These are phyloP conservation scores for Amborella trichopoda DNA, from an alignment of 164 flowering plant species.

Conservation along the genomic window DNA sequence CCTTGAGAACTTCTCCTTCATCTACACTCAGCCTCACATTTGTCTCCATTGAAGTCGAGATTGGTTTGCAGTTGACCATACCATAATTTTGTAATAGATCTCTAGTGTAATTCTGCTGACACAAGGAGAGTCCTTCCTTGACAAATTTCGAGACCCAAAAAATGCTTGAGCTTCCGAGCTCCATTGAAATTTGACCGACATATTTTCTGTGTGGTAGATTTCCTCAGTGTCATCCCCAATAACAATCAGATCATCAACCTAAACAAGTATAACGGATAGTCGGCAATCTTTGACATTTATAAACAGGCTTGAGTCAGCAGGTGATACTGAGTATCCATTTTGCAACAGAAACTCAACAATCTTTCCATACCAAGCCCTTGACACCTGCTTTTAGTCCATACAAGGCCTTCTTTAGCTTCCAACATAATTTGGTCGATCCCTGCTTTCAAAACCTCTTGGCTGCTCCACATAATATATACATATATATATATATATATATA, in stretches of 20 bases:
- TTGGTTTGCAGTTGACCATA: neutral
- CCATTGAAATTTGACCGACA: neutral
- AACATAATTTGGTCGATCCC: neutral
- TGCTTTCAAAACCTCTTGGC: neutral
- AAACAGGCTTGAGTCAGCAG: neutral
- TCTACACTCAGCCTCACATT: neutral
- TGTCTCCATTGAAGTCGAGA: neutral
- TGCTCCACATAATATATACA: neutral
- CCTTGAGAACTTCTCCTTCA: conserved; percentile 1
- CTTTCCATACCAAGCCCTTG: neutral
- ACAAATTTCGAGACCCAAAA: conserved; percentile 1
- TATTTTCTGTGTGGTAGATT: neutral
- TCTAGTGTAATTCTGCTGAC: neutral
- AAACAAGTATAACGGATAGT: neutral
- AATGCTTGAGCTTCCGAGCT: neutral
- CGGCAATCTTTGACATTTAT: neutral
- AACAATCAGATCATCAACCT: neutral
- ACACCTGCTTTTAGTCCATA: neutral
- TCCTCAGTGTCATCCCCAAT: neutral
- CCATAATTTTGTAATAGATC: neutral
- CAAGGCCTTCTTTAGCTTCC: neutral
- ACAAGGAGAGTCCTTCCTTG: neutral
- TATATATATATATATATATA: no score
- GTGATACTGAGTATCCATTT: no score
- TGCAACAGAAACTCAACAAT: neutral